Evolutionary conservation across 176 grass and related monocot genomes (phyloP).

Genomic region (Elaeis guineensis): DNA sequence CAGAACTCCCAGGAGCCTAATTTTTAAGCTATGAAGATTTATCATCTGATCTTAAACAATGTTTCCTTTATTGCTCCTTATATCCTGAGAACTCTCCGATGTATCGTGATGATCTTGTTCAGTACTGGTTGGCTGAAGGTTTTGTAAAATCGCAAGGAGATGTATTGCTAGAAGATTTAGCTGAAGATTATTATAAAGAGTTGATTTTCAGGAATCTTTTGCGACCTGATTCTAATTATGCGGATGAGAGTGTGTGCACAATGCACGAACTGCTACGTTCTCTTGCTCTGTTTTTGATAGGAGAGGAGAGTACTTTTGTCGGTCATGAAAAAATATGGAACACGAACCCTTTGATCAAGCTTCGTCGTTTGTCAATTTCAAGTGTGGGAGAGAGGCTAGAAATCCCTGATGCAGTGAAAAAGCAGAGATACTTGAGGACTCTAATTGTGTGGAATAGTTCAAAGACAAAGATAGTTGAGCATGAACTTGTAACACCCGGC

Average conservation of each 20-base stretch:
- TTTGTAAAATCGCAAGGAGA: constrained; percentile 13
- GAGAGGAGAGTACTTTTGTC: constrained; percentile 59
- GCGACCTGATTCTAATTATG: constrained; percentile 38
- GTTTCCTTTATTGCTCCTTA: constrained; percentile 65
- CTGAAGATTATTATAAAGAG: constrained; percentile 57
- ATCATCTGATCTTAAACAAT: too few species aligned
- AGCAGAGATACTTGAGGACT: constrained; percentile 66
- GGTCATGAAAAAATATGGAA: constrained; percentile 31
- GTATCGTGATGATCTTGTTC: constrained; percentile 39
- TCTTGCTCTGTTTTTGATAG: constrained; percentile 40
- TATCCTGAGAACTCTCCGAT: constrained; percentile 62
- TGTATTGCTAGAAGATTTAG: constrained; percentile 43
- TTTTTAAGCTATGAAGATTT: too few species aligned
- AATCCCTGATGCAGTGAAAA: constrained; percentile 47
- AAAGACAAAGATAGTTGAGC: constrained; percentile 39
- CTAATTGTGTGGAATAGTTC: constrained; percentile 54
- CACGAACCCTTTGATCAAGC: constrained; percentile 37
- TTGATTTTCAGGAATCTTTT: constrained; percentile 62
- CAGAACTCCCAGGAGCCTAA: too few species aligned
- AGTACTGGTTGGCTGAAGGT: constrained; percentile 74
- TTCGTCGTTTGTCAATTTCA: constrained; percentile 43
- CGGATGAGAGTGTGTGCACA: constrained; percentile 38
- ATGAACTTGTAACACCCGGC: too few species aligned
- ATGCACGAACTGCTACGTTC: constrained; percentile 49
- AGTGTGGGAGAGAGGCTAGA: constrained; percentile 40